Evolutionary conservation across 768 basidiomycete species (phyloP).

Genomic region (Naganishia vishniacii): DNA sequence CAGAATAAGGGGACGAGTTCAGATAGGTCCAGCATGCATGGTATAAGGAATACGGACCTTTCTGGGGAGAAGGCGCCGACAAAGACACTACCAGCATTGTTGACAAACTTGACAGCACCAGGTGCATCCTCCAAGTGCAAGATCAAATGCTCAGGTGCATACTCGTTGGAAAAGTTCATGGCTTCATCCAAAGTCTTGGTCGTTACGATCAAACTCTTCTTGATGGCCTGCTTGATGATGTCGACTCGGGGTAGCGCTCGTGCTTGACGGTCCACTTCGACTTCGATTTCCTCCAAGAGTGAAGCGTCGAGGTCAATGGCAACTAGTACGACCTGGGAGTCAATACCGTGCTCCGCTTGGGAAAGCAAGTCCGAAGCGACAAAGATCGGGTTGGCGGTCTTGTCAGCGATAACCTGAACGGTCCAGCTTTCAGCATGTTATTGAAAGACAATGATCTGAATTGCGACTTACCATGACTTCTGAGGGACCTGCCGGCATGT

Average conservation of each 20-base stretch:
- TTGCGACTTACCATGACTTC: constrained; percentile 93
- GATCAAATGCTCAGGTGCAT: constrained; percentile 96
- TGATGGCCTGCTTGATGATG: constrained; percentile 80
- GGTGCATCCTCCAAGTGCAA: constrained; percentile 73
- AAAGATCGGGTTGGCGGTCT: constrained; percentile 75
- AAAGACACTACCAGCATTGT: constrained; percentile 95
- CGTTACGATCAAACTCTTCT: constrained; percentile 84
- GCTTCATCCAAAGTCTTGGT: constrained; percentile 65
- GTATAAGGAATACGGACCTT: constrained; percentile 56
- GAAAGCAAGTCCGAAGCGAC: constrained; percentile 95
- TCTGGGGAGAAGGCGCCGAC: constrained; percentile 93
- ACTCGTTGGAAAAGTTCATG: constrained; percentile 86
- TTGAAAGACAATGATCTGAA: too few relatives aligned
- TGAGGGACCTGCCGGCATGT: constrained; percentile 98
- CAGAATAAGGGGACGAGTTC: neutral
- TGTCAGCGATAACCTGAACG: constrained; percentile 88
- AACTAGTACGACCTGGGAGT: constrained; percentile 95
- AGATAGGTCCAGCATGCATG: neutral
- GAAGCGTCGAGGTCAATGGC: constrained; percentile 63
- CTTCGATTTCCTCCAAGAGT: constrained; percentile 66
- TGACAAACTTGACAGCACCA: constrained; percentile 60
- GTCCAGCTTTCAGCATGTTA: too few relatives aligned
- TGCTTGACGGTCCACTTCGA: constrained; percentile 80
- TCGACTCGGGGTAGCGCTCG: constrained; percentile 77
- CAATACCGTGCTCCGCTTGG: constrained; percentile 95